These are phyloP conservation scores for Kwoniella shivajii DNA, from an alignment of 1,284 basidiomycete genomes.

Conservation along the genomic window DNA sequence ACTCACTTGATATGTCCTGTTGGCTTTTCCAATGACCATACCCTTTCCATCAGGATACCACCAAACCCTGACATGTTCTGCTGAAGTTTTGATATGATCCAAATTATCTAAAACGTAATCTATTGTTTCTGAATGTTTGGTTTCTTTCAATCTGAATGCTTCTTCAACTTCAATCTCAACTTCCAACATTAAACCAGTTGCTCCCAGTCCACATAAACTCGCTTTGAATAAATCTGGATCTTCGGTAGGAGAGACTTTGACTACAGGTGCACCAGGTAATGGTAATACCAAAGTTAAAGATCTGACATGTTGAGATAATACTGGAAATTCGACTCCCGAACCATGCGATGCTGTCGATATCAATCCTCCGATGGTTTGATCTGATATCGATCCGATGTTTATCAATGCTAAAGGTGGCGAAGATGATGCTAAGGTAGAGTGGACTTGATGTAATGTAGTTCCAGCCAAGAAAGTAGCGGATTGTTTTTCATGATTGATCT, in stretches of 20 bases:
- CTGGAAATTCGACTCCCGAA: slow-evolving; percentile 76
- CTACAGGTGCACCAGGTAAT: slow-evolving; percentile 40
- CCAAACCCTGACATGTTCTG: slow-evolving; percentile 90
- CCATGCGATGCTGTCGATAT: slow-evolving; percentile 96
- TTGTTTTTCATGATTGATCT: slow-evolving; percentile 73
- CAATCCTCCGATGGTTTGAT: slow-evolving; percentile 93
- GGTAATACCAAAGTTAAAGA: slow-evolving; percentile 68
- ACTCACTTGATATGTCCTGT: slow-evolving; percentile 75
- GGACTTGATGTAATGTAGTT: slow-evolving; percentile 73
- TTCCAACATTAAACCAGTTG: slow-evolving; percentile 83
- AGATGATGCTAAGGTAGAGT: slow-evolving; percentile 65
- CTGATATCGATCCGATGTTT: slow-evolving; percentile 94
- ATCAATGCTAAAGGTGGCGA: slow-evolving; percentile 73
- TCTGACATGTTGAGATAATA: slow-evolving; percentile 79
- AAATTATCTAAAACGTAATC: slow-evolving; percentile 57
- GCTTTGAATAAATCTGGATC: slow-evolving; percentile 81
- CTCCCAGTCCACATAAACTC: slow-evolving; percentile 90
- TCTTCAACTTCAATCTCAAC: slow-evolving; percentile 78
- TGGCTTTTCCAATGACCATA: slow-evolving; percentile 72
- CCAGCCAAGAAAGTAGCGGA: slow-evolving; percentile 69
- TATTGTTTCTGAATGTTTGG: slow-evolving; percentile 68
- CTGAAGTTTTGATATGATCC: slow-evolving; percentile 61
- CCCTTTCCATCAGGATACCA: slow-evolving; percentile 86
- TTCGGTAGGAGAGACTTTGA: slow-evolving; percentile 48
- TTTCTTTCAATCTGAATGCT: slow-evolving; percentile 80